Base-by-base conservation (phyloP, 2,329 filamentous ascomycete genomes). In the Xylariaceae sp. region DNA sequence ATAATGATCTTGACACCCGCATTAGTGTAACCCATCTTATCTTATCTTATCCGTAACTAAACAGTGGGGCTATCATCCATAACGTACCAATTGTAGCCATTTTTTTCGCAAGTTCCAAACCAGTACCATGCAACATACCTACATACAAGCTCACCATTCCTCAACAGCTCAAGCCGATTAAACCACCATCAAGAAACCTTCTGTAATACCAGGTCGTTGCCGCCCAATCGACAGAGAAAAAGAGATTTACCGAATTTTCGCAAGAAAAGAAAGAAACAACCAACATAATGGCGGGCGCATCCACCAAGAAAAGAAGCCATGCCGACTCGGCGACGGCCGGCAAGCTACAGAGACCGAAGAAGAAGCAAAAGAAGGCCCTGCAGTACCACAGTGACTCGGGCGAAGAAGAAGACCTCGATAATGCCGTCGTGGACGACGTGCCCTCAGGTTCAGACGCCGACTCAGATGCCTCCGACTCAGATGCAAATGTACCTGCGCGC, bases 361-460 rank as follows among this genome's bases (percentile, higher is more conserved):
- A 83, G 71, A 81, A 72, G 69, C 73, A 72, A 65, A 75, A 74
- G 68, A 74, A 72, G 69, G 72, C 75, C 56, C 62, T 76, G 56
- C 70, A 74, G 53, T 80, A 81, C 68, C 72, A 80, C 68, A 80
- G 78, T 72, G 76, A 76, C 55, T 77, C 75, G n/a, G 77, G 83
- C 12, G 79, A 82, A 53, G 78, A 83, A n/a, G 79, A 82, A 53
- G 78, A 81, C 51, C 73, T 83, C 50, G 75, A 80, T 62, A 77
- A 81, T 60, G 75, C 76, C 42, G 67, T 69, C 4, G 77, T 76
- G 19, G 80, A 83, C 56, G 78, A 81, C 42, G 72, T 74, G 42
- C 72, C 70, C 12, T 67, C 67, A 1, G 64, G 67, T 6, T 68
- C 63, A 2, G 62, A 19, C 19, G 19, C 19, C 19, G 19, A 54